Percentiles rank a stretch among this genome's conserved stretches.
phyloP scores from a whole-genome alignment of 208 protist genomes.

The Wallacemonas sp. region DNA sequence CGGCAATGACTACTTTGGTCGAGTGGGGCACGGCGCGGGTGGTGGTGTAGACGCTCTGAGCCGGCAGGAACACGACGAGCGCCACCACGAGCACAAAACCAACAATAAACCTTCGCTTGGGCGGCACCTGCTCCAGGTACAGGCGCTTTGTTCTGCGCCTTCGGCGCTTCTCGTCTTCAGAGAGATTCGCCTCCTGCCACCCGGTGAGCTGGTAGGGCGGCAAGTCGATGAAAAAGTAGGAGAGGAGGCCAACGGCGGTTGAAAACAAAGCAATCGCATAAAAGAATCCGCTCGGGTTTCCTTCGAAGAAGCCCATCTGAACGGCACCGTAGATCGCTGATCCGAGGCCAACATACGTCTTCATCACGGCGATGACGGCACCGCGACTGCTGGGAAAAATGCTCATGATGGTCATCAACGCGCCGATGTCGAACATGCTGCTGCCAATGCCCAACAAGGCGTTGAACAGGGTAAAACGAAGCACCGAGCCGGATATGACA shows the following conservation, averaged over 20 bases:
- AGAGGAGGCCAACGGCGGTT: conserved; percentile 34
- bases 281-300: conserved; percentile 50
- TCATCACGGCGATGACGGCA: conserved; percentile 82
- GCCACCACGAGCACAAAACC: conserved; percentile 57
- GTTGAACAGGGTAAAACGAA: conserved; percentile 52
- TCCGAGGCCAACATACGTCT: conserved; percentile 86
- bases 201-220: conserved; percentile 78
- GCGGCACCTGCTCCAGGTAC: conserved; percentile 71
- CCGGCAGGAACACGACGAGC: conserved; percentile 64
- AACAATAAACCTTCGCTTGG: conserved; percentile 52
- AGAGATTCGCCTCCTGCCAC: conserved; percentile 42
- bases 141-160: conserved; percentile 37
- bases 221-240: conserved; percentile 54
- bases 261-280: conserved; percentile 46
- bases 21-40: conserved; percentile 25
- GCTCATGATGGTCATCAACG: conserved; percentile 75
- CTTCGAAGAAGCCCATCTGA: conserved; percentile 67
- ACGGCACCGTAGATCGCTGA: conserved; percentile 69
- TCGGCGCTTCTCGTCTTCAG: conserved; percentile 28
- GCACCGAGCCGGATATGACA: conserved; percentile 45
- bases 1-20: conserved; percentile 38
- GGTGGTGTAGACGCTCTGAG: conserved; percentile 46
- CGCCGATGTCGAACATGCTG: conserved; percentile 66
- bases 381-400: conserved; percentile 79
- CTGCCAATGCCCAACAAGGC: conserved; percentile 44